Evolutionary conservation across 257 asterid genomes (phyloP).

Genomic region (Nicotiana undulata): DNA sequence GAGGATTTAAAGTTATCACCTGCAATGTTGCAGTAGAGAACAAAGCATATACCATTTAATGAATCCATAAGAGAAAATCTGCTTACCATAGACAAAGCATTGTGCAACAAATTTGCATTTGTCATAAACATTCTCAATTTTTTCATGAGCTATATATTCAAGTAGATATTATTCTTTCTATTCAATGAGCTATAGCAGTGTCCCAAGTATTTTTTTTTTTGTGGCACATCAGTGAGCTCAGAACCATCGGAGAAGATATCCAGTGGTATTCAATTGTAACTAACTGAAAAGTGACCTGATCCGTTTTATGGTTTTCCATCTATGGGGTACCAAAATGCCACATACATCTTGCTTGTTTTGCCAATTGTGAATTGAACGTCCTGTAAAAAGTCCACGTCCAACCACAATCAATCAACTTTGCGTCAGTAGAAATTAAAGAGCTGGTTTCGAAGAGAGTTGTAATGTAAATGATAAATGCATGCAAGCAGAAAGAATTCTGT

Average conservation of each 20-base stretch:
- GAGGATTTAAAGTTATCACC: too few relatives aligned
- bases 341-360: slow-evolving; percentile 34
- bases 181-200: slow-evolving; percentile 37
- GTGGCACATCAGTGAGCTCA: slow-evolving; percentile 7
- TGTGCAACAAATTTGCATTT: too few relatives aligned
- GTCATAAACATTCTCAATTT: too few relatives aligned
- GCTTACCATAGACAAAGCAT: too few relatives aligned
- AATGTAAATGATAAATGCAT: not conserved
- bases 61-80: too few relatives aligned
- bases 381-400: slow-evolving; percentile 12
- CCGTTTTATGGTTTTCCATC: slow-evolving; percentile 52
- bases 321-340: slow-evolving; percentile 57
- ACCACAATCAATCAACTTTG: not conserved
- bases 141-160: too few relatives aligned
- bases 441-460: not conserved
- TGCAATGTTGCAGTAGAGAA: too few relatives aligned
- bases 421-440: not conserved
- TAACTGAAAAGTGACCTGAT: slow-evolving; percentile 49
- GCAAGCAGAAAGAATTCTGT: not conserved
- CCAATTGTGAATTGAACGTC: slow-evolving; percentile 61
- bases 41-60: too few relatives aligned
- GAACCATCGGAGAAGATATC: slow-evolving; percentile 31
- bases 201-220: slow-evolving; percentile 37
- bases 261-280: slow-evolving; percentile 49
- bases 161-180: too few relatives aligned